Evolutionary conservation across 805 yeast genomes (phyloP), one percentile per base, ranked within the genome.

Genomic region (Kodamaea sagamina): DNA sequence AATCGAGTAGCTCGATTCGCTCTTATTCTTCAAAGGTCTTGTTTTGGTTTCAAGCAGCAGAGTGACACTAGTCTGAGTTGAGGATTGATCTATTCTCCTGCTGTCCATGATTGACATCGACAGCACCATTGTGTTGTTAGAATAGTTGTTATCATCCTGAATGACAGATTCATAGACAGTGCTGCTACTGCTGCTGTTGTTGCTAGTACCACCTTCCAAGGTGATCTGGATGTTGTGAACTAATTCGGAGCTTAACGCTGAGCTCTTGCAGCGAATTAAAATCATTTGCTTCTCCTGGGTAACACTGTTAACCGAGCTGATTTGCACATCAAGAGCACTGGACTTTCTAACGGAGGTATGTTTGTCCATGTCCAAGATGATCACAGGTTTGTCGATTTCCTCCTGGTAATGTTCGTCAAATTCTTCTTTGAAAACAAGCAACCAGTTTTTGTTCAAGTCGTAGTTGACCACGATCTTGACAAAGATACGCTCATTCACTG

Each of bases 91-190:
- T 22, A n/a, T 34, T 24, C 35, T 44, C 26, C 54, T 56, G 17
- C 39, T 41, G 22, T 68, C 72, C 72, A 69, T 65, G 12, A 70
- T 49, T 7, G 75, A 70, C 2, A 72, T 63, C 12, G 74, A 68
- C 6, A 73, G 67, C 4, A 65, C 50, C 21, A 69, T 48, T 1
- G 73, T 70, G 24, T 32, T 32, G 37, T 41, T 32, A 6, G 43
- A 35, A 19, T 29, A 13, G 27, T 34, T 42, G 25, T 18, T 26
- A 35, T 36, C 29, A 3, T 27, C 42, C 31, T 36, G 37, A n/a
- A 17, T 28, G 18, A 16, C 8, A 6, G n/a, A 17, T n/a, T 36
- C 31, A 19, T 32, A 18, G 3, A 65, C 50, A 25, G 68, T 48
- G 1, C 72, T 70, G 18, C 28, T 19, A 7, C 25, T 22, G 21